Evolutionary conservation across 2,329 filamentous ascomycete genomes (phyloP).

Genomic region (Fonsecaea monophora): DNA sequence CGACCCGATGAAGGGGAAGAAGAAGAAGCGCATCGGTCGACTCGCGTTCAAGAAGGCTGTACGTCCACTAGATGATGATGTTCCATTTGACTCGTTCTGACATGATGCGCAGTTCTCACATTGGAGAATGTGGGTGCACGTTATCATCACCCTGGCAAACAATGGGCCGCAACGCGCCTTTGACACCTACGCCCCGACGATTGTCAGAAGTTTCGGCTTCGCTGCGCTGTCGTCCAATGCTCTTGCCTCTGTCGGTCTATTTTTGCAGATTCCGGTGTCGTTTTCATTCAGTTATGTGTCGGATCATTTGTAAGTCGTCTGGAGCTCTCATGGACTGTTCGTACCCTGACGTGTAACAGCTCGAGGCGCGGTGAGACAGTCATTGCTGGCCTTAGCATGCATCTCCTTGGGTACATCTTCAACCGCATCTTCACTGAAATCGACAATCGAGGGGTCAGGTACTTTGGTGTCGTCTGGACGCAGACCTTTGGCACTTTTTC

Average conservation of each 20-base stretch:
- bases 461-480: slow-evolving; percentile 64
- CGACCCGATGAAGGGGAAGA: slow-evolving; percentile 49
- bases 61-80: slow-evolving; percentile 46
- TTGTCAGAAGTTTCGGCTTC: slow-evolving; percentile 63
- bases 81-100: neutral
- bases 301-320: slow-evolving; percentile 57
- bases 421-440: slow-evolving; percentile 61
- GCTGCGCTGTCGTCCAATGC: slow-evolving; percentile 58
- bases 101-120: slow-evolving; percentile 50
- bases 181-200: slow-evolving; percentile 61
- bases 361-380: slow-evolving; percentile 61
- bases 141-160: slow-evolving; percentile 59
- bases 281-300: slow-evolving; percentile 61
- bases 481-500: slow-evolving; percentile 57
- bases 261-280: slow-evolving; percentile 60
- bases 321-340: neutral
- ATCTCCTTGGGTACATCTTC: slow-evolving; percentile 61
- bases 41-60: slow-evolving; percentile 51
- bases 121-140: slow-evolving; percentile 62
- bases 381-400: slow-evolving; percentile 56
- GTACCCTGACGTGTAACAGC: neutral
- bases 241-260: slow-evolving; percentile 62
- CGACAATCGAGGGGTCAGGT: slow-evolving; percentile 51
- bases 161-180: slow-evolving; percentile 55
- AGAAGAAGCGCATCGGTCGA: slow-evolving; percentile 57